These are phyloP conservation scores for Candida tetrigidarum DNA, from an alignment of 1,139 yeast species.

Conservation along the genomic window DNA sequence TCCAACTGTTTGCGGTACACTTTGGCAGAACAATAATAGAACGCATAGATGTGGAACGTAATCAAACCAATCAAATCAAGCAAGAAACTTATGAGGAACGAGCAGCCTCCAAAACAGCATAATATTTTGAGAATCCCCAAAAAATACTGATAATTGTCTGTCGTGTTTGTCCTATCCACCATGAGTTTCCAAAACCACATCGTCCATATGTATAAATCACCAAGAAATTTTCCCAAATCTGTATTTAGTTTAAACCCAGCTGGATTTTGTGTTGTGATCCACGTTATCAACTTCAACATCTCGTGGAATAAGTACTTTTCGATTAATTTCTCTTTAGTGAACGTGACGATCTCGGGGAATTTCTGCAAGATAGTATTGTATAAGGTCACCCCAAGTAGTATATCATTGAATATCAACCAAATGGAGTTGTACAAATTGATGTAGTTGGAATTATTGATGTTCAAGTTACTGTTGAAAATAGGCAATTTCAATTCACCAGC, in stretches of 20 bases:
- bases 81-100: constrained; percentile 67
- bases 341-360: constrained; percentile 32
- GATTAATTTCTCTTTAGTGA: constrained; percentile 42
- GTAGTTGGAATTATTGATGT: constrained; percentile 68
- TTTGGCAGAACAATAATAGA: constrained; percentile 79
- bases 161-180: not conserved
- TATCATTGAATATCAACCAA: constrained; percentile 87
- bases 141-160: not conserved
- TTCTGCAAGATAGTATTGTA: constrained; percentile 56
- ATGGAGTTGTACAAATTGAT: constrained; percentile 85
- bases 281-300: constrained; percentile 55
- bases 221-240: constrained; percentile 84
- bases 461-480: constrained; percentile 40
- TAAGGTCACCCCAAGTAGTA: constrained; percentile 70
- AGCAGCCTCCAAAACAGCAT: constrained; percentile 62
- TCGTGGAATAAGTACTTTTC: constrained; percentile 32
- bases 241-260: constrained; percentile 93
- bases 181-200: constrained; percentile 65
- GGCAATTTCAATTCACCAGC: constrained; percentile 38
- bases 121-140: constrained; percentile 21
- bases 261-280: constrained; percentile 85
- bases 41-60: constrained; percentile 75
- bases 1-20: constrained; percentile 77
- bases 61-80: constrained; percentile 67
- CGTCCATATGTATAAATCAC: constrained; percentile 88